Base-by-base conservation (phyloP, 768 basidiomycete genomes). In the Xanthoconium stramineum region DNA sequence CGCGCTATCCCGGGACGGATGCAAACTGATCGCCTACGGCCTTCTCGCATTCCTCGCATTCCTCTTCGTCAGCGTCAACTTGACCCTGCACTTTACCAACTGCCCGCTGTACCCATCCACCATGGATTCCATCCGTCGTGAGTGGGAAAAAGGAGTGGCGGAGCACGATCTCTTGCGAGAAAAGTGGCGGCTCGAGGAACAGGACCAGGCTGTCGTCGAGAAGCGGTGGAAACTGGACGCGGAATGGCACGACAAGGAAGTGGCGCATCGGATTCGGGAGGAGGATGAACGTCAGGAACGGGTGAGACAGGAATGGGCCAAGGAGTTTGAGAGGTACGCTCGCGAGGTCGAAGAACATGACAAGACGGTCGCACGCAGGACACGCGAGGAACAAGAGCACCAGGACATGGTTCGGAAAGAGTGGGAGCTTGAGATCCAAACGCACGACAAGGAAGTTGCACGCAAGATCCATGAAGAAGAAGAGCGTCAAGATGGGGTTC, bases 51-150 rank as follows among this genome's bases (percentile, higher is more conserved):
- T 28, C 3, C 1, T 38, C 2, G 44, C 10, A 17, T 2, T 43
- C 9, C 3, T 42, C 29, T 47, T 63, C 14, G 3, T 39, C 30
- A 2, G 12, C 20, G 37, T 4, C 43, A 54, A 10, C 44, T 20
- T 59, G 29, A 17, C 1, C 44, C 9, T 55, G 38, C 63, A 64
- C 42, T 48, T 61, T 30, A 2, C 0, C 15, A 39, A 47, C 40
- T 63, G 58, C 20, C 59, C 62, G 1, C 13, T 58, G 20, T 64
- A 58, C 20, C 59, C 63, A 4, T 50, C 10, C 14, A 29, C 45
- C 3, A 64, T 55, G 63, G 6, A 15, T 3, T 17, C 20, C 20
- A 42, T 61, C 19, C 56, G 63, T n/a, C 59, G 24, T 7, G 48
- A 14, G 10, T 64, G 63, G 62, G 38, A 51, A 24, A 53, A 35